These are phyloP conservation scores for Polymyxa betae DNA, from an alignment of 208 protist genomes.

Conservation along the genomic window DNA sequence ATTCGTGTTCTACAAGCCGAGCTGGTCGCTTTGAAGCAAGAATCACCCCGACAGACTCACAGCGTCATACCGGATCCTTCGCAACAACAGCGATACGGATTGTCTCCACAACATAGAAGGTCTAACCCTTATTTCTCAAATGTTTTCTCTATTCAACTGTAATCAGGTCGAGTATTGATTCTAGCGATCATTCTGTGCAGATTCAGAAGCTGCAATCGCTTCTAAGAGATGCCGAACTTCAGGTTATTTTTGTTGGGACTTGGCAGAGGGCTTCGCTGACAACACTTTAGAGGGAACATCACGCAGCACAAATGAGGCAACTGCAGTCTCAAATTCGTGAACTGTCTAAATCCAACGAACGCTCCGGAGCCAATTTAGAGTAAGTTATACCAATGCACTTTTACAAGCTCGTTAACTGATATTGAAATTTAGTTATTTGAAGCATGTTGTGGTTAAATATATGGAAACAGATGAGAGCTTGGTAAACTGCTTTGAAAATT, in stretches of 20 bases:
- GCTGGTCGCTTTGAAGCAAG: background rate
- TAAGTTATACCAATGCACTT: background rate
- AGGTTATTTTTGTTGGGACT: background rate
- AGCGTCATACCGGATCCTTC: background rate
- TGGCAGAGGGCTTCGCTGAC: background rate
- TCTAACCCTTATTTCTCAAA: too few species aligned
- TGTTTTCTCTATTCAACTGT: too few species aligned
- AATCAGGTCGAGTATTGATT: background rate
- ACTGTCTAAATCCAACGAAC: slow-evolving; percentile 11
- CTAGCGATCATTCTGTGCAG: background rate
- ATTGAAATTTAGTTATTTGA: slow-evolving; percentile 12
- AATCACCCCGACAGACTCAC: background rate
- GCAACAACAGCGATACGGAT: background rate
- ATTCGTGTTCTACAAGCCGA: slow-evolving; percentile 9
- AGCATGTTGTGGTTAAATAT: slow-evolving; percentile 36
- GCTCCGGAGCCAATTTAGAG: slow-evolving; percentile 32
- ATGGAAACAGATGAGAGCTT: slow-evolving; percentile 22
- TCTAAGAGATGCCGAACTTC: slow-evolving; percentile 10
- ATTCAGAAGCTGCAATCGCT: background rate
- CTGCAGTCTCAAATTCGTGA: background rate
- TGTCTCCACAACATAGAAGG: too few species aligned
- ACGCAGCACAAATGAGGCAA: background rate
- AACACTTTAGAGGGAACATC: background rate
- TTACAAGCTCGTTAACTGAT: background rate
- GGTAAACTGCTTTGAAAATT: background rate